These are phyloP conservation scores for Chytriomyces sp. DNA, from an alignment of 192 early-diverging fungal species.

Conservation along the genomic window DNA sequence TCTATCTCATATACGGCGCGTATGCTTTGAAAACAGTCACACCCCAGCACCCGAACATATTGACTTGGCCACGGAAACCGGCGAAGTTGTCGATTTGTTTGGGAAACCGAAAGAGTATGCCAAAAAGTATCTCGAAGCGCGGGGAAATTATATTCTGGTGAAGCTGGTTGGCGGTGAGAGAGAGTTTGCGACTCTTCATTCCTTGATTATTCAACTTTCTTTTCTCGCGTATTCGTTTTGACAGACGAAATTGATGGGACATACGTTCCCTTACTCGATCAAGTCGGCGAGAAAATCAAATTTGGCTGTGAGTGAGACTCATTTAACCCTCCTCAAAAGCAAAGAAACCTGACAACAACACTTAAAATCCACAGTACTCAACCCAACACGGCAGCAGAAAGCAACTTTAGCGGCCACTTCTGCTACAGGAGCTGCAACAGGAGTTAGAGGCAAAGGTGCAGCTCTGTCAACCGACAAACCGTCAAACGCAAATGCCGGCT, in stretches of 20 bases:
- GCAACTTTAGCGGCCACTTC: background rate
- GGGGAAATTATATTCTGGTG: conserved; percentile 66
- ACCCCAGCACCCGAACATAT: conserved; percentile 36
- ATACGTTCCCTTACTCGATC: conserved; percentile 53
- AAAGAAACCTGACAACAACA: conserved; percentile 2
- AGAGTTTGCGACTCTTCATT: conserved; percentile 33
- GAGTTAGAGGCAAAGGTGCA: too few species aligned
- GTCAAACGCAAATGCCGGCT: background rate
- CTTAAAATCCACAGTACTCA: conserved; percentile 14
- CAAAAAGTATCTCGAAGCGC: conserved; percentile 53
- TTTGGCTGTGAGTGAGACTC: conserved; percentile 40
- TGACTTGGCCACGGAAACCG: conserved; percentile 59
- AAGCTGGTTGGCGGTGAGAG: conserved; percentile 61
- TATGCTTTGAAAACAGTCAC: conserved; percentile 41
- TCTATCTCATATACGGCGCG: conserved; percentile 48
- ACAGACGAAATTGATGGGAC: conserved; percentile 46
- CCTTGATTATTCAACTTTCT: conserved; percentile 1
- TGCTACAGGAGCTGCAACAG: too few species aligned
- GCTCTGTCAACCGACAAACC: background rate
- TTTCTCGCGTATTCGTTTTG: background rate
- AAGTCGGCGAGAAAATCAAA: conserved; percentile 54
- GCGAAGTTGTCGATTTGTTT: conserved; percentile 59
- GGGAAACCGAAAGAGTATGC: conserved; percentile 62
- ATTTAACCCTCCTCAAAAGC: background rate
- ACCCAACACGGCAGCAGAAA: conserved; percentile 15